Evolutionary conservation across 345 rosid genomes (phyloP), one percentile per base, ranked within the genome.

Genomic region (Hibiscus syriacus): DNA sequence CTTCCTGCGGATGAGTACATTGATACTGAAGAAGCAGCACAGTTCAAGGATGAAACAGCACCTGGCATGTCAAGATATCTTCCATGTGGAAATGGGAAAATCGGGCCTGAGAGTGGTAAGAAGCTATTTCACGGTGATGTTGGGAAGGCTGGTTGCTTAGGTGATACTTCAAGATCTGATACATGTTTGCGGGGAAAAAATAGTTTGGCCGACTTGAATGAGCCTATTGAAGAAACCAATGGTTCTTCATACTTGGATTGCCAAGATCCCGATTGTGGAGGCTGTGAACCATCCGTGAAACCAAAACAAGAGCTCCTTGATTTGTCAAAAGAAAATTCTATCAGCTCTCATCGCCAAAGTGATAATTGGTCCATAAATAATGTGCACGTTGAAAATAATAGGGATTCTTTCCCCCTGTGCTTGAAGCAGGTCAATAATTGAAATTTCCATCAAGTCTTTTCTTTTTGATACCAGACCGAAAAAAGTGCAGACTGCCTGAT

Each of bases 1-100:
- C 95, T 86, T 67, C 94, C 97, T 0, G 94, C 94, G 0, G 92
- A 88, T 48, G 85, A 74, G 70, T 88, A 88, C 81, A 83, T 88
- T 52, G 90, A 86, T 69, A 77, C 79, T 4, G 96, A 83, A 63
- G 85, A 81, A 63, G 73, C 69, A 2, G 83, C 69, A 54, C 77
- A 72, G 63, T 56, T 54, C 48, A 70, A 67, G 79, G 75, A 67
- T 39, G 80, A 78, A 49, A 79, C 74, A 46, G 54, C 66, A 48
- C 76, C 82, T 11, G 84, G 81, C 22, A 70, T 68, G 27, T 76
- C 87, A 19, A 79, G 75, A 73, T 80, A 62, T 74, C 79, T 77
- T 77, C 77, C 81, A 68, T 76, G 81, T 72, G 80, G 80, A 71
- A 67, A 73, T 72, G 76, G 48, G 68, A 87, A 73, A 72, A 43